Evolutionary conservation across 176 grass and related monocot genomes (phyloP), one percentile per base, ranked within the genome.

Genomic region (Cocos nucifera): DNA sequence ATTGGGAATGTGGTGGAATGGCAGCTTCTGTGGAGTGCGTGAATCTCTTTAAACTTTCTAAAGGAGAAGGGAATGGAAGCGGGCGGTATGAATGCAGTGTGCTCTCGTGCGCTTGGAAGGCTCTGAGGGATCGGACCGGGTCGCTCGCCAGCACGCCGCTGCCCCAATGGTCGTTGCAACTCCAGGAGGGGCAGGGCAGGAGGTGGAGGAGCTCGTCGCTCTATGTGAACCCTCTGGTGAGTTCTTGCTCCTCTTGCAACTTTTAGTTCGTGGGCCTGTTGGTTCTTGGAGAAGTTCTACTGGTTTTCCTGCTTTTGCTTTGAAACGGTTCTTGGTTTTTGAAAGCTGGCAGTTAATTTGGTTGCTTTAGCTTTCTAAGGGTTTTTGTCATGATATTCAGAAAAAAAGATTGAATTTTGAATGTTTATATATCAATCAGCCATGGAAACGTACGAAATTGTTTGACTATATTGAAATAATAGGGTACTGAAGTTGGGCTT

Each of bases 81-180:
- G 71, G 69, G 74, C 75, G 82, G 70, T 85, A 85, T 71, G 87
- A 97, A 82, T 91, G 93, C 74, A 97, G 87, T 70, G 75, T 91
- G 7, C 84, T 91, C 65, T 91, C 87, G 49, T 91, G 93, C 73
- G 93, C 87, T 6, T 97, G 87, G 87, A 97, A 88, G 78, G 87
- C 78, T 6, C 93, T 87, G 51, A 83, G 93, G 22, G 83, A 80
- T 57, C 87, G 91, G 63, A 88, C 87, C 15, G 93, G 93, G 8
- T 89, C 78, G 62, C 81, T 97, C 22, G 92, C 93, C 56, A 97
- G 93, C 82, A 97, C 93, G 54, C 27, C 65, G 27, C 53, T 68
- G 18, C 53, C 81, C 12, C 93, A 85, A 51, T 94, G 84, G 52
- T 88, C 77, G 62, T 78, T 80, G 51, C 71, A 71, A 64, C 65